These are phyloP conservation scores for Phytophthora uliginosa DNA, from an alignment of 352 stramenopile genomes.

Conservation along the genomic window DNA sequence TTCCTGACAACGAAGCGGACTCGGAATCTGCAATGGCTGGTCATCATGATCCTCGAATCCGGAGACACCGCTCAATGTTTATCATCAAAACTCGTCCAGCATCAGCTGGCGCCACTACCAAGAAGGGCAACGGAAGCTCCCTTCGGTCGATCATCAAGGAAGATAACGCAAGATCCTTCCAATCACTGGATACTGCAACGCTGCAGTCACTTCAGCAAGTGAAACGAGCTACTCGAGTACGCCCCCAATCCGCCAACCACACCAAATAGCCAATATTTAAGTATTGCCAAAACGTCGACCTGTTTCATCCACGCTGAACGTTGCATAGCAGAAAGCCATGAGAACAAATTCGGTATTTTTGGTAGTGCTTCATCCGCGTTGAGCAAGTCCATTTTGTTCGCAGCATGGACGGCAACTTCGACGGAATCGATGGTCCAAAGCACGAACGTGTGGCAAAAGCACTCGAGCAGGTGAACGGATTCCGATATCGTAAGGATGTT, in stretches of 20 bases:
- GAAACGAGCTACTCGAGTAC: constrained; percentile 43
- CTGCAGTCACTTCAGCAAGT: constrained; percentile 64
- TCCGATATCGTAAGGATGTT: constrained; percentile 64
- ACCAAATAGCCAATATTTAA: constrained; percentile 11
- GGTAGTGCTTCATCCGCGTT: not conserved
- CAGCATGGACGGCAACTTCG: constrained; percentile 28
- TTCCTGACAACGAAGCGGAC: constrained; percentile 8
- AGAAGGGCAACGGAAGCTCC: constrained; percentile 10
- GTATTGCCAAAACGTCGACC: too few species aligned
- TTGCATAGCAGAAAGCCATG: not conserved
- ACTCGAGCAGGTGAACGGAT: constrained; percentile 76
- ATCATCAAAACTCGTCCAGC: constrained; percentile 16
- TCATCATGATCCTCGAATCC: not conserved
- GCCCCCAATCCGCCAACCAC: constrained; percentile 53
- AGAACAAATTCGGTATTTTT: constrained; percentile 36
- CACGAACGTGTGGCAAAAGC: constrained; percentile 71
- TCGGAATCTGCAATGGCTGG: not conserved
- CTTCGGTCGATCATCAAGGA: constrained; percentile 27
- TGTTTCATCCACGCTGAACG: constrained; percentile 12
- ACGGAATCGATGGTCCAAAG: constrained; percentile 40
- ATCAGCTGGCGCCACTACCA: constrained; percentile 22
- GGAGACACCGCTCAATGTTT: constrained; percentile 13
- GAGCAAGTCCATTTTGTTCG: not conserved
- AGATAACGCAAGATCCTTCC: constrained; percentile 13
- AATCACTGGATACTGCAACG: constrained; percentile 47